Percentiles rank a stretch among this genome's conserved stretches.
phyloP scores from a whole-genome alignment of 306 rosid species.

The Vicia faba region DNA sequence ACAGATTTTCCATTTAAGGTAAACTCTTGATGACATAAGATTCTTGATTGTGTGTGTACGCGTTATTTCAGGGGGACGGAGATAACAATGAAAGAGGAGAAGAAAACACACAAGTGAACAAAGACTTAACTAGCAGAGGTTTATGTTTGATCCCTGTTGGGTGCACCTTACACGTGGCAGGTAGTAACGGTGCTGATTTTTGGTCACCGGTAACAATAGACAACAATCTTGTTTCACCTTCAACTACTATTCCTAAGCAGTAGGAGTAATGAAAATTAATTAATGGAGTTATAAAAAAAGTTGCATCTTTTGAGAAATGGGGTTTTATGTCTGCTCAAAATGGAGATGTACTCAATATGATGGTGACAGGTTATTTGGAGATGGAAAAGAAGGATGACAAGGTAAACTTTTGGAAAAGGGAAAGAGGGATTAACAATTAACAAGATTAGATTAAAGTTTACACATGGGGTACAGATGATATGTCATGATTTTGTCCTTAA shows the following conservation, averaged over 20 bases:
- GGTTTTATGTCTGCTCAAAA: slow-evolving; percentile 39
- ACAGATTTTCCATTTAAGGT: slow-evolving; percentile 35
- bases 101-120: slow-evolving; percentile 22
- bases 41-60: not conserved
- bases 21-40: slow-evolving; percentile 33
- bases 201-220: slow-evolving; percentile 78
- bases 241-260: not conserved
- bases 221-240: slow-evolving; percentile 34
- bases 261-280: slow-evolving; percentile 5
- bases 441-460: slow-evolving; percentile 38
- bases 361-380: slow-evolving; percentile 37
- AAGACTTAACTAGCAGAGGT: slow-evolving; percentile 64
- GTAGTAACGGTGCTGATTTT: slow-evolving; percentile 84
- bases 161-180: slow-evolving; percentile 63
- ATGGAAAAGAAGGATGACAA: slow-evolving; percentile 32
- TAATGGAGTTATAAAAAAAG: slow-evolving; percentile 4
- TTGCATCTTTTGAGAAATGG: slow-evolving; percentile 37
- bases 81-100: slow-evolving; percentile 15
- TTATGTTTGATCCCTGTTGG: slow-evolving; percentile 79
- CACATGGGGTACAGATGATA: slow-evolving; percentile 39
- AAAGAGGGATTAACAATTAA: slow-evolving; percentile 38
- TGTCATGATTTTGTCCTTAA: slow-evolving; percentile 45
- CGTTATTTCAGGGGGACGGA: slow-evolving; percentile 49
- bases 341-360: slow-evolving; percentile 34
- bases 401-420: slow-evolving; percentile 38